phyloP scores from a whole-genome alignment of 2,329 filamentous ascomycete species.

The Penicillium sp. region DNA sequence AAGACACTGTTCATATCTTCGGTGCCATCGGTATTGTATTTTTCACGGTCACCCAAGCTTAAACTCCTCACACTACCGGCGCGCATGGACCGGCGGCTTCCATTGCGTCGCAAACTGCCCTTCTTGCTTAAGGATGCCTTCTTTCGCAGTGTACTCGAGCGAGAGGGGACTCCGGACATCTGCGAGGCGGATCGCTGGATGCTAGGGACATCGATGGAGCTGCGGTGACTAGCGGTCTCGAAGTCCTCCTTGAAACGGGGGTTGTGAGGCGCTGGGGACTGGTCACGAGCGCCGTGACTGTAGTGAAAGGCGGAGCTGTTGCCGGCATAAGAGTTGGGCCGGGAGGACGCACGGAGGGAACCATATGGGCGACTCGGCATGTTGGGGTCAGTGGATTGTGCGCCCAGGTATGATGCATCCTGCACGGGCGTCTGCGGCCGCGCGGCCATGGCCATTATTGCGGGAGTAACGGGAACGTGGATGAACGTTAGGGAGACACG shows the following conservation, averaged over 20 bases:
- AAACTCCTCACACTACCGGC: constrained; percentile 85
- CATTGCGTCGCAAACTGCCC: constrained; percentile 72
- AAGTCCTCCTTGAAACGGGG: constrained; percentile 42
- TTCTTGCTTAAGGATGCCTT: constrained; percentile 73
- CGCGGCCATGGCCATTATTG: constrained; percentile 38
- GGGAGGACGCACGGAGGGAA: constrained; percentile 31
- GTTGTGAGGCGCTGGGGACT: constrained; percentile 34
- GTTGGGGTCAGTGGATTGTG: constrained; percentile 30
- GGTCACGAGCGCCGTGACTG: constrained; percentile 30
- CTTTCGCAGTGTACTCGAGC: constrained; percentile 82
- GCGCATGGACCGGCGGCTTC: constrained; percentile 76
- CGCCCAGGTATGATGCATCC: constrained; percentile 37
- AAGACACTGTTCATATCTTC: constrained; percentile 79
- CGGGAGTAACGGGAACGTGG: constrained; percentile 24
- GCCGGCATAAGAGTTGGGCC: constrained; percentile 43
- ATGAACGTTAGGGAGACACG: constrained; percentile 15
- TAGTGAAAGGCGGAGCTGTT: constrained; percentile 37
- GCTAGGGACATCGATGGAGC: constrained; percentile 33
- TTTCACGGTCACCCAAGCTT: constrained; percentile 63
- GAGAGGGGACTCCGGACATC: constrained; percentile 43
- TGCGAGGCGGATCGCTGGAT: constrained; percentile 43
- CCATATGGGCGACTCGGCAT: constrained; percentile 35
- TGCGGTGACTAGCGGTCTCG: constrained; percentile 34
- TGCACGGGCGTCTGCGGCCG: constrained; percentile 41
- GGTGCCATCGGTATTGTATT: constrained; percentile 45